Conservation (phyloP, 164 flowering plant genomes). For the Sextonia rubra region DNA sequence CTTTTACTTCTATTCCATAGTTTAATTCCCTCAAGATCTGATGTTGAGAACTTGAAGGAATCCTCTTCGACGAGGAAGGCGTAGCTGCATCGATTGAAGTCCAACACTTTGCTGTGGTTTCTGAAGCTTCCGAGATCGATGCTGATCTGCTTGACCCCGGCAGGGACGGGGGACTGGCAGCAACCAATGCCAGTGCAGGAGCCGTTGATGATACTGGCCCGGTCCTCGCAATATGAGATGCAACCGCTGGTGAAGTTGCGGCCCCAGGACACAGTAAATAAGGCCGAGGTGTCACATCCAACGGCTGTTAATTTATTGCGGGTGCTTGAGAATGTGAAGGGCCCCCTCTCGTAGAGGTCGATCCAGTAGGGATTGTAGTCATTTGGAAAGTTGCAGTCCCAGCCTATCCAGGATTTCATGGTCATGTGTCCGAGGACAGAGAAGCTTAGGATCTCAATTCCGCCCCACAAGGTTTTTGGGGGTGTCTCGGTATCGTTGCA, state of each 20-base stretch:
- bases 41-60: background rate
- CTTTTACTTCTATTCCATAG: background rate
- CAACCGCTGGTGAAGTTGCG: background rate
- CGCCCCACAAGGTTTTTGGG: conserved; percentile 14
- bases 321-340: background rate
- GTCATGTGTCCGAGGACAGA: background rate
- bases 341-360: background rate
- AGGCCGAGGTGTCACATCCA: background rate
- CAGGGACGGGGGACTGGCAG: background rate
- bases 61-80: background rate
- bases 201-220: background rate
- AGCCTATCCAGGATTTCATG: background rate
- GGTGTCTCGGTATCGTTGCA: background rate
- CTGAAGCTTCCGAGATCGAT: background rate
- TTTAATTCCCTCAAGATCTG: background rate
- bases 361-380: background rate
- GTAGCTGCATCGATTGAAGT: background rate
- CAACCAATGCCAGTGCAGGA: conserved; percentile 6
- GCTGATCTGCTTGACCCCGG: background rate
- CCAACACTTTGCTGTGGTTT: background rate
- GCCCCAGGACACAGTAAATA: background rate
- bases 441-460: background rate
- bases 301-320: background rate
- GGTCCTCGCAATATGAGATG: no score
- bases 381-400: background rate